Evolutionary conservation across 495 filamentous ascomycete genomes (phyloP).

Genomic region (Penicillium taxi): DNA sequence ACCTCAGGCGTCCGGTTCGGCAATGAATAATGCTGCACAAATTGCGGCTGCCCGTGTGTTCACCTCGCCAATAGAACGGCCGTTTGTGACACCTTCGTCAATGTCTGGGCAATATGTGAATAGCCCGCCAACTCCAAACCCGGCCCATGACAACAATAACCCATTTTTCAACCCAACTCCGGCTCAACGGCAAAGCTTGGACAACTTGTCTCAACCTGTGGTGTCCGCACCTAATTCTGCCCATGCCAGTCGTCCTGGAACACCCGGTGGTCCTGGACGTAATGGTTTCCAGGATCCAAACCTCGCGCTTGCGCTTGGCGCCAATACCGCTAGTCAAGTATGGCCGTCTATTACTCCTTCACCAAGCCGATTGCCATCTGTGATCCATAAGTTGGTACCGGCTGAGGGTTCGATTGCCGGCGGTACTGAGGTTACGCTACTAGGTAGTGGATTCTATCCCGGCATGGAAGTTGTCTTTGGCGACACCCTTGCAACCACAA

Average conservation of each 20-base stretch:
- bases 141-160: slow-evolving; percentile 44
- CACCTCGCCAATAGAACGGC: slow-evolving; percentile 38
- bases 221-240: slow-evolving; percentile 61
- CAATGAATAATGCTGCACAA: slow-evolving; percentile 30
- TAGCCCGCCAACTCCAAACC: slow-evolving; percentile 56
- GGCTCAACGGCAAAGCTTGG: slow-evolving; percentile 45
- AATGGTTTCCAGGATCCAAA: slow-evolving; percentile 38
- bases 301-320: slow-evolving; percentile 24
- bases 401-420: slow-evolving; percentile 72
- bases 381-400: slow-evolving; percentile 72
- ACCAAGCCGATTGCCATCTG: slow-evolving; percentile 41
- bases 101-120: slow-evolving; percentile 45
- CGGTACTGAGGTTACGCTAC: slow-evolving; percentile 75
- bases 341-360: slow-evolving; percentile 37
- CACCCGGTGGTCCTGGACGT: slow-evolving; percentile 35
- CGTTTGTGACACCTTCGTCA: slow-evolving; percentile 40
- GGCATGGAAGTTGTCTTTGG: slow-evolving; percentile 86
- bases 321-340: slow-evolving; percentile 27
- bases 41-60: slow-evolving; percentile 35
- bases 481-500: slow-evolving; percentile 64
- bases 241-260: slow-evolving; percentile 45
- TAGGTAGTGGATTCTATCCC: slow-evolving; percentile 70
- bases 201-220: slow-evolving; percentile 49
- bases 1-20: slow-evolving; percentile 30
- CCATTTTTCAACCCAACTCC: slow-evolving; percentile 42